These are phyloP conservation scores for Panicum virgatum DNA, from an alignment of 202 grass and related monocot genomes.

Conservation along the genomic window DNA sequence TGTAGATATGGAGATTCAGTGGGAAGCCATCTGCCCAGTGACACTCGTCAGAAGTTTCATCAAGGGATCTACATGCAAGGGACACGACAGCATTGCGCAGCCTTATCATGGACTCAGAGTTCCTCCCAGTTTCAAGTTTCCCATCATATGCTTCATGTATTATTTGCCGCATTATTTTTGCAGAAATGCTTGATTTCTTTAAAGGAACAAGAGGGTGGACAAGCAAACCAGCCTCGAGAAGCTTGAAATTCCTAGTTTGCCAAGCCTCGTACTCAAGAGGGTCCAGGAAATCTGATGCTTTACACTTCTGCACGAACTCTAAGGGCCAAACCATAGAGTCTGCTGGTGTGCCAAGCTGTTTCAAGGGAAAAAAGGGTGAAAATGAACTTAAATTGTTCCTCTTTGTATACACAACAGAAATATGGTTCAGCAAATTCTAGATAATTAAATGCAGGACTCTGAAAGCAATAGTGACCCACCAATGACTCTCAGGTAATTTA, in stretches of 20 bases:
- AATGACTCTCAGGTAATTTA: constrained; percentile 14
- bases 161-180: constrained; percentile 58
- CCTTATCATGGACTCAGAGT: constrained; percentile 74
- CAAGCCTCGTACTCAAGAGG: constrained; percentile 62
- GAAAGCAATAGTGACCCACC: background rate
- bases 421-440: background rate
- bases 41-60: constrained; percentile 60
- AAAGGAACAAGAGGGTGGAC: constrained; percentile 71
- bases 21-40: constrained; percentile 97
- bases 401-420: background rate
- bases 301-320: constrained; percentile 80
- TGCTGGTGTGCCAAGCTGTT: constrained; percentile 71
- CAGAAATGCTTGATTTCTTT: constrained; percentile 60
- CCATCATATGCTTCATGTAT: constrained; percentile 56
- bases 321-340: constrained; percentile 76
- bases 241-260: constrained; percentile 70
- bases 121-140: constrained; percentile 63
- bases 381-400: constrained; percentile 23
- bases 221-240: constrained; percentile 81
- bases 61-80: constrained; percentile 60
- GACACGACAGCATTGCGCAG: constrained; percentile 51
- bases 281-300: constrained; percentile 68
- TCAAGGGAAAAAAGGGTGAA: constrained; percentile 23
- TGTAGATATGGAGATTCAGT: constrained; percentile 86
- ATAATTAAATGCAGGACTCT: constrained; percentile 4